Conservation (phyloP, 2,329 filamentous ascomycete genomes). For the Ambrosiella cleistominuta region DNA sequence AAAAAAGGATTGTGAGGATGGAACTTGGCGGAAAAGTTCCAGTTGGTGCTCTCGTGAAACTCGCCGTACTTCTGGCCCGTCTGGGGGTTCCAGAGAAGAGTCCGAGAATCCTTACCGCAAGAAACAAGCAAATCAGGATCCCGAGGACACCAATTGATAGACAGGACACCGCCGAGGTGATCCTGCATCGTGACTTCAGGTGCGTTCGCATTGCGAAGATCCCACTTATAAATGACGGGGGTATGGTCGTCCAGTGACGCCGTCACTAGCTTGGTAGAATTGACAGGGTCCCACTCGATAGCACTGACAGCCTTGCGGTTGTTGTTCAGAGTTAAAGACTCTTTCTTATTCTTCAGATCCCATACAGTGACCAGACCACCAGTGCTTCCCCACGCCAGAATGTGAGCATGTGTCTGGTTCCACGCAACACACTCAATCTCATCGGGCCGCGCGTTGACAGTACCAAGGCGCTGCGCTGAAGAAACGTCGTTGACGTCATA, state of each 20-base stretch:
- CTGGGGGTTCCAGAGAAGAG: conserved; percentile 89
- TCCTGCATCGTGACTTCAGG: conserved; percentile 76
- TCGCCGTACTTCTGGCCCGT: conserved; percentile 78
- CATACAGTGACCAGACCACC: conserved; percentile 95
- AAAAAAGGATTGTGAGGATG: conserved; percentile 85
- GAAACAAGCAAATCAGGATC: conserved; percentile 80
- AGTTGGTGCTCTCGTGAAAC: conserved; percentile 96
- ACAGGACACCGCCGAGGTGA: conserved; percentile 88
- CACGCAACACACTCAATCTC: conserved; percentile 94
- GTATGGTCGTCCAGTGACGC: conserved; percentile 78
- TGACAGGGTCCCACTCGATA: conserved; percentile 93
- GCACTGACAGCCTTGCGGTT: conserved; percentile 88
- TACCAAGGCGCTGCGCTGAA: conserved; percentile 78
- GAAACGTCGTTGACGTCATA: conserved; percentile 83
- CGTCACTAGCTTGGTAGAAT: conserved; percentile 84
- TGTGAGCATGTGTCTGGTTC: conserved; percentile 96
- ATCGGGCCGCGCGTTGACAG: conserved; percentile 71
- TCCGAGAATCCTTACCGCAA: conserved; percentile 91
- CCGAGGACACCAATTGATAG: conserved; percentile 86
- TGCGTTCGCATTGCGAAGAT: conserved; percentile 86
- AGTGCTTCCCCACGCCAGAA: conserved; percentile 80
- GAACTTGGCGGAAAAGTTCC: conserved; percentile 92
- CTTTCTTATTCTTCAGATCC: conserved; percentile 97
- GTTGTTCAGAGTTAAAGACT: conserved; percentile 88
- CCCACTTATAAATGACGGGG: conserved; percentile 82